phyloP scores from a whole-genome alignment of 2,329 filamentous ascomycete species.

The Gnomoniopsis sp. region DNA sequence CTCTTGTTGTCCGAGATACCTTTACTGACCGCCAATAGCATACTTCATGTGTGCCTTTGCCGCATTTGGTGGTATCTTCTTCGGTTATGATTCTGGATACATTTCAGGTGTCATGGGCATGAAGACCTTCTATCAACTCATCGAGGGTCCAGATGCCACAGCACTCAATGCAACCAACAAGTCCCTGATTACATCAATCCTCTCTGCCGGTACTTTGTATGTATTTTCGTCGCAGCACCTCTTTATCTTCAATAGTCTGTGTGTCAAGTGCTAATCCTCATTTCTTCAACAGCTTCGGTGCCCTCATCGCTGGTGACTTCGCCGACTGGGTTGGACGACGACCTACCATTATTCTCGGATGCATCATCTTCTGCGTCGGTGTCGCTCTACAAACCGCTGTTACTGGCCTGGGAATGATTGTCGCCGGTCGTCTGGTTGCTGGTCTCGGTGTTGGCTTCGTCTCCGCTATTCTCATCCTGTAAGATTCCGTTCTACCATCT shows the following conservation, averaged over 20 bases:
- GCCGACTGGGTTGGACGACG: slow-evolving; percentile 62
- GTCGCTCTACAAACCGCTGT: slow-evolving; percentile 58
- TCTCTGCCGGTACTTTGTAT: slow-evolving; percentile 58
- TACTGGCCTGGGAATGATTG: slow-evolving; percentile 49
- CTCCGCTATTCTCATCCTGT: slow-evolving; percentile 64
- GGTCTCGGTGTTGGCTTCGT: slow-evolving; percentile 67
- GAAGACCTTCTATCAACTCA: slow-evolving; percentile 34
- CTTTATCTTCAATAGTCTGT: background rate
- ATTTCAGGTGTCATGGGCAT: slow-evolving; percentile 47
- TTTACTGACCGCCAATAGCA: slow-evolving; percentile 22
- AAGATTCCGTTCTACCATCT: too few species aligned
- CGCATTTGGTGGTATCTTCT: slow-evolving; percentile 58
- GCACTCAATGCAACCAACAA: slow-evolving; percentile 25
- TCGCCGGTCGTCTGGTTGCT: slow-evolving; percentile 61
- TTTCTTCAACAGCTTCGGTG: slow-evolving; percentile 42
- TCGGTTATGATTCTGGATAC: slow-evolving; percentile 58
- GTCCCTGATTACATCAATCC: slow-evolving; percentile 59
- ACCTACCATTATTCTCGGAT: slow-evolving; percentile 56
- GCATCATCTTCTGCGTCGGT: slow-evolving; percentile 56
- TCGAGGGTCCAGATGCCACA: slow-evolving; percentile 29
- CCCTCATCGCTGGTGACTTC: slow-evolving; percentile 62
- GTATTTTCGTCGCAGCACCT: background rate
- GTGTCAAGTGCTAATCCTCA: background rate
- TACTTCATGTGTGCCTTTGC: slow-evolving; percentile 60
- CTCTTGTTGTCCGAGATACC: background rate